A percentile compares a stretch with the other conserved stretches of the same genome.
Conservation (phyloP, 805 yeast species). For the Metschnikowia gelsemii region DNA sequence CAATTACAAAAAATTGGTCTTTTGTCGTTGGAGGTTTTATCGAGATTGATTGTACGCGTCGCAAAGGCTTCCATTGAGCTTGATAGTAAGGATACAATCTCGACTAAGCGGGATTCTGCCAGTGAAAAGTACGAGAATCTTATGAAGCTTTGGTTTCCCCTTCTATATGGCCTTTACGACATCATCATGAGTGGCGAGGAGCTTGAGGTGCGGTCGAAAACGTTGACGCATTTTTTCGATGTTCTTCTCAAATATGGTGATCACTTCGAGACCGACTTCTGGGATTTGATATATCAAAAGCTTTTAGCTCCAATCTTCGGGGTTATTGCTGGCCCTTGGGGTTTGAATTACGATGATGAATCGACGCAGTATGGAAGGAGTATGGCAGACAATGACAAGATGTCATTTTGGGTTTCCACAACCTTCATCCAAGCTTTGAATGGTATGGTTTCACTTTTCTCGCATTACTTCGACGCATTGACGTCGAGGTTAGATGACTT, state of each 20-base stretch:
- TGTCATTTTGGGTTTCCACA: constrained; percentile 95
- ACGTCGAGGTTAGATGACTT: constrained; percentile 75
- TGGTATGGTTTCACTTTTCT: constrained; percentile 78
- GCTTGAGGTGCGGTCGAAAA: constrained; percentile 88
- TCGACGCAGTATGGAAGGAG: constrained; percentile 7
- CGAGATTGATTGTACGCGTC: constrained; percentile 57
- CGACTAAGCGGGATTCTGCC: constrained; percentile 15
- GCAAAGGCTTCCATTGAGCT: constrained; percentile 43
- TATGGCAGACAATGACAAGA: constrained; percentile 61
- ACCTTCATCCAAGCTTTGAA: constrained; percentile 94
- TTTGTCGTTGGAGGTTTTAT: constrained; percentile 74
- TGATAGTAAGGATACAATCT: constrained; percentile 6
- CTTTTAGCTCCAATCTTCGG: constrained; percentile 88
- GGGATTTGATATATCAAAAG: constrained; percentile 79
- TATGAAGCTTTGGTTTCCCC: constrained; percentile 76
- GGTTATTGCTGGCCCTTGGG: constrained; percentile 74
- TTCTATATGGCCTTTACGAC: constrained; percentile 80
- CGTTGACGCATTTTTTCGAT: constrained; percentile 80
- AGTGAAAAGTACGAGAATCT: constrained; percentile 32
- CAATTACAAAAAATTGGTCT: constrained; percentile 77
- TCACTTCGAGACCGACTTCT: constrained; percentile 68
- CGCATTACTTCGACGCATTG: constrained; percentile 76
- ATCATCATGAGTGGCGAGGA: constrained; percentile 93
- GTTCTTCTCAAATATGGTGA: constrained; percentile 76
- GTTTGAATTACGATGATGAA: constrained; percentile 56